Conservation (phyloP, 2,329 filamentous ascomycete species). For the Hymenoscyphus albidus region DNA sequence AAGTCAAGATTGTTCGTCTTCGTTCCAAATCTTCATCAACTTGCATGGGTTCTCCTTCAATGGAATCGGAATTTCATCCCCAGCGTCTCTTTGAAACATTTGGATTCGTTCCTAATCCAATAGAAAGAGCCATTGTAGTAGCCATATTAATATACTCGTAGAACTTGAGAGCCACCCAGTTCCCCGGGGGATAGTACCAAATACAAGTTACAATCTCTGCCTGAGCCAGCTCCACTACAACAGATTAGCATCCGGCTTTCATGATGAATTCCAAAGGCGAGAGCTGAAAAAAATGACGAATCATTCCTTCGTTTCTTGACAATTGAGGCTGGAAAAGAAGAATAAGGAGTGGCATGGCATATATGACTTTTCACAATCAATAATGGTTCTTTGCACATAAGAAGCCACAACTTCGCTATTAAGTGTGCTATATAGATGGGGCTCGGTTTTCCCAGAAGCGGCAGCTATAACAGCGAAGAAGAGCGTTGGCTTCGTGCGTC, state of each 20-base stretch:
- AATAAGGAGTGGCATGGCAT: too few relatives aligned
- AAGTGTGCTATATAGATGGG: conserved; percentile 39
- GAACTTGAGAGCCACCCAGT: conserved; percentile 41
- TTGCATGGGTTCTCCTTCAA: neutral
- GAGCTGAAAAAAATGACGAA: too few relatives aligned
- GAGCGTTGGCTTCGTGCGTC: conserved; percentile 55
- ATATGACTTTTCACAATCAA: conserved; percentile 43
- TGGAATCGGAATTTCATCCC: neutral
- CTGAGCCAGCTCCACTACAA: conserved; percentile 43
- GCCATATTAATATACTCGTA: conserved; percentile 49
- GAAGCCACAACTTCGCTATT: conserved; percentile 43
- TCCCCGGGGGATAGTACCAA: conserved; percentile 45
- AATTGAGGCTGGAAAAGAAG: too few relatives aligned
- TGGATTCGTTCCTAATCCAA: conserved; percentile 25
- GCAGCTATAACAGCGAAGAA: conserved; percentile 68
- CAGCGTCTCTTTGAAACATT: conserved; percentile 15
- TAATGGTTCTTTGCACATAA: conserved; percentile 43
- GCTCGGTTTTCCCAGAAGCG: conserved; percentile 49
- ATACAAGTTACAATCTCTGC: conserved; percentile 43
- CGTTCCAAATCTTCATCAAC: conserved; percentile 33
- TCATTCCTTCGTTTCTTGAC: too few relatives aligned
- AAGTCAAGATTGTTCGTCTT: conserved; percentile 37
- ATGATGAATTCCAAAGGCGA: too few relatives aligned
- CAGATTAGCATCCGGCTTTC: too few relatives aligned
- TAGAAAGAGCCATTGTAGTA: conserved; percentile 40